Evolutionary conservation across 2,329 filamentous ascomycete species (phyloP), one percentile per base, ranked within the genome.

Genomic region (Spiromastix sp.): DNA sequence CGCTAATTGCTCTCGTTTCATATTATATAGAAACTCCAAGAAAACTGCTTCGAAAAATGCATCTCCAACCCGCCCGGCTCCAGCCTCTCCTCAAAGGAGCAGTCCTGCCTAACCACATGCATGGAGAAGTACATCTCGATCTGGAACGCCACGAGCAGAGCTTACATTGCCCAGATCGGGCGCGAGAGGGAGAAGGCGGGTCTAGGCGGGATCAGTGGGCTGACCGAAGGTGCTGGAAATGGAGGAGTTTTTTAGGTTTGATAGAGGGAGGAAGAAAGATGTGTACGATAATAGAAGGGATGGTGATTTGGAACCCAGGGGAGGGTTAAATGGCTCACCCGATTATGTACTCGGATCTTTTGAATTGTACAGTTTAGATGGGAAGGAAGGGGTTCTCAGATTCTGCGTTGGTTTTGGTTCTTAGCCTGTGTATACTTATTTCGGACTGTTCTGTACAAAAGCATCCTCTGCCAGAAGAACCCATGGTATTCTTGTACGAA

Each of bases 101-200:
- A 76, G 53, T 68, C 72, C 15, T 89, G 83, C 65, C 70, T 83
- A 52, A 82, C 72, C 13, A 68, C 72, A 41, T 89, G 83, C 67
- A 83, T 86, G 75, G 81, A 87, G 51, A 87, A 87, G 61, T 89
- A 87, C 68, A 84, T 87, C 69, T 64, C 70, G 20, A 72, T 81
- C 8, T 89, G 83, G 83, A 86, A 86, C 63, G 65, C 72, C 43
- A 77, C 84, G 51, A 81, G 78, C 64, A 60, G 68, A 31, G 69
- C 77, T 26, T 85, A 85, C 57, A 73, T 85, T 51, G 60, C 61
- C 43, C 70, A 60, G 11, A 43, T 63, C 26, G 42, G 74, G 47
- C 59, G 77, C 60, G 75, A 79, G 58, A 68, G 70, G 45, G 77
- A 79, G 63, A 64, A 44, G 16, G 38, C 50, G 39, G 50, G 33